Evolutionary conservation across 106 monocot species (phyloP).

Genomic region (Allium cepa): DNA sequence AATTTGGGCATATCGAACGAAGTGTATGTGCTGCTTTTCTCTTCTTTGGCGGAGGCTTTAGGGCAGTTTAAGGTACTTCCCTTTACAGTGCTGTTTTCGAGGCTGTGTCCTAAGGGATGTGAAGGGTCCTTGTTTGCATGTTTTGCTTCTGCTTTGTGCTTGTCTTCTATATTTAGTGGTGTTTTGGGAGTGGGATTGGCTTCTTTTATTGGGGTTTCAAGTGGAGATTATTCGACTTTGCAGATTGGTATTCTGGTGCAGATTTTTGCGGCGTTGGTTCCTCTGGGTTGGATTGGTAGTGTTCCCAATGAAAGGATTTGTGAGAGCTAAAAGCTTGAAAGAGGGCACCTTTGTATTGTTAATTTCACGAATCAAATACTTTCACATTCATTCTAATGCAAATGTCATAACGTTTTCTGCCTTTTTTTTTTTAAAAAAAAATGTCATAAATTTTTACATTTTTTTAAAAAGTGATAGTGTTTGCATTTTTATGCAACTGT

Average conservation of each 20-base stretch:
- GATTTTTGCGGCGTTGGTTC: constrained; percentile 58
- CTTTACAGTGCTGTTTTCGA: constrained; percentile 61
- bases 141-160: constrained; percentile 59
- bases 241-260: constrained; percentile 52
- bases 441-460: too few relatives aligned
- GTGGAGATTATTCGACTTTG: constrained; percentile 55
- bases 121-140: constrained; percentile 83
- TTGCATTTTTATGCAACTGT: too few relatives aligned
- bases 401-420: too few relatives aligned
- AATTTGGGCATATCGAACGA: constrained; percentile 70
- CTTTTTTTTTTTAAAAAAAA: too few relatives aligned
- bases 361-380: too few relatives aligned
- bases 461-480: too few relatives aligned
- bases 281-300: constrained; percentile 40
- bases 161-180: constrained; percentile 74
- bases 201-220: constrained; percentile 42
- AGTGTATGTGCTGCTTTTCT: constrained; percentile 54
- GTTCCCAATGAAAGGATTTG: constrained; percentile 24
- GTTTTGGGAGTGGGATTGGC: constrained; percentile 64
- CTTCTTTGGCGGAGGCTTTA: constrained; percentile 67
- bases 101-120: constrained; percentile 56
- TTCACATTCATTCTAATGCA: too few relatives aligned
- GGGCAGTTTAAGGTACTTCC: constrained; percentile 86
- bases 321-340: neutral
- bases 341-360: too few relatives aligned